phyloP scores from a whole-genome alignment of 352 stramenopile genomes.

The Hyaloperonospora arabidopsidis region DNA sequence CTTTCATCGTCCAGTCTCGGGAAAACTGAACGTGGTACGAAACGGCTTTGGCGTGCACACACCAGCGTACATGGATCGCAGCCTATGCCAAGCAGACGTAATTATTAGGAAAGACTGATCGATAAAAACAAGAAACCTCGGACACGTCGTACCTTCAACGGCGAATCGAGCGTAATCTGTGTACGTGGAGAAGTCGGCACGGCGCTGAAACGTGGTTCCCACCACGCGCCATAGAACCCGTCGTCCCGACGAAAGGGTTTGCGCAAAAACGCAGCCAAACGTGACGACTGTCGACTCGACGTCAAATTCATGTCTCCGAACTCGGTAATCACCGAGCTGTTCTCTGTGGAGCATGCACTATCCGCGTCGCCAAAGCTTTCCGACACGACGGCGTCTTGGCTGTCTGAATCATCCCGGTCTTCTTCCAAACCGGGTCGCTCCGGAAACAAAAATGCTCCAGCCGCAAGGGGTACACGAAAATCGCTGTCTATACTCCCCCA shows the following conservation, averaged over 20 bases:
- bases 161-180: conserved; percentile 44
- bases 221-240: conserved; percentile 36
- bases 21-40: conserved; percentile 65
- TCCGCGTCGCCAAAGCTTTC: conserved; percentile 74
- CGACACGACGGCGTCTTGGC: conserved; percentile 58
- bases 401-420: conserved; percentile 59
- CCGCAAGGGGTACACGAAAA: conserved; percentile 13
- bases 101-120: background rate
- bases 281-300: conserved; percentile 43
- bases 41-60: conserved; percentile 40
- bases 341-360: conserved; percentile 60
- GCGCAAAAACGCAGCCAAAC: conserved; percentile 52
- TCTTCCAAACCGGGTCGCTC: conserved; percentile 30
- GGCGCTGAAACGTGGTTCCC: conserved; percentile 37
- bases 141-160: conserved; percentile 39
- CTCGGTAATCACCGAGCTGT: conserved; percentile 62
- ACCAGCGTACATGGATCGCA: conserved; percentile 54
- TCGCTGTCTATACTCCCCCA: conserved; percentile 22
- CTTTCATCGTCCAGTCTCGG: conserved; percentile 64
- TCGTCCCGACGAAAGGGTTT: conserved; percentile 63
- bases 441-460: conserved; percentile 27
- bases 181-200: conserved; percentile 39
- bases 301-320: conserved; percentile 43
- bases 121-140: background rate
- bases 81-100: conserved; percentile 25